These are phyloP conservation scores for Trebouxia sp. DNA, from an alignment of 139 green algal genomes.

Conservation along the genomic window DNA sequence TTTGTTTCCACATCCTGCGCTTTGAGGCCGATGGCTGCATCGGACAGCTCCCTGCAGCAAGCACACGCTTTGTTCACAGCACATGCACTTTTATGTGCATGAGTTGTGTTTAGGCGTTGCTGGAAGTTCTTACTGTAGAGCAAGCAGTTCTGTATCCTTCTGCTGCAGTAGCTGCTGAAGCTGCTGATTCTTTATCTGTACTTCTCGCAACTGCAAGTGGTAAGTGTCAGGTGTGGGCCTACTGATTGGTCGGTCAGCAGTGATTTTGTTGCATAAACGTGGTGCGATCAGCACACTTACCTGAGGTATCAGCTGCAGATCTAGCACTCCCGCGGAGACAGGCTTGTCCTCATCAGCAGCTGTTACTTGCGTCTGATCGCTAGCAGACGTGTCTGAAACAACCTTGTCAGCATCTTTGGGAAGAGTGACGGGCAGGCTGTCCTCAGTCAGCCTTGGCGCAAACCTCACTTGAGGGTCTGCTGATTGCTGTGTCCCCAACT, in stretches of 20 bases:
- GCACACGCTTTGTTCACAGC: not conserved
- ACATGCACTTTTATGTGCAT: not conserved
- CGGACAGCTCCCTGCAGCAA: constrained; percentile 20
- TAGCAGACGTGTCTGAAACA: not conserved
- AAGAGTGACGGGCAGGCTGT: constrained; percentile 22
- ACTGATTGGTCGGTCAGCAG: too few relatives aligned
- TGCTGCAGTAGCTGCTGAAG: constrained; percentile 13
- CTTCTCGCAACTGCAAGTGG: not conserved
- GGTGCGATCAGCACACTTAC: not conserved
- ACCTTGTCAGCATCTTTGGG: constrained; percentile 15
- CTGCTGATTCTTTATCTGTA: constrained; percentile 10
- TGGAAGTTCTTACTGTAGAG: not conserved
- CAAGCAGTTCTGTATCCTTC: constrained; percentile 1
- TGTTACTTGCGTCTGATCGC: not conserved
- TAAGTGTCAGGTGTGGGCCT: too few relatives aligned
- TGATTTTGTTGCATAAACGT: not conserved
- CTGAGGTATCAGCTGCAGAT: constrained; percentile 27
- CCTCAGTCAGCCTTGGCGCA: constrained; percentile 5
- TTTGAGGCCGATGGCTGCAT: constrained; percentile 30
- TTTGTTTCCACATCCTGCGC: constrained; percentile 24
- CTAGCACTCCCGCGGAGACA: not conserved
- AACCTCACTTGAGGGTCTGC: not conserved
- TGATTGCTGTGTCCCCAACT: not conserved
- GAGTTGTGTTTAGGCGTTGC: not conserved
- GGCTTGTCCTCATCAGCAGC: not conserved